A percentile compares a stretch with the other conserved stretches of the same genome.
Evolutionary conservation across 352 stramenopile genomes (phyloP).

Genomic region (Peronospora belbahrii): DNA sequence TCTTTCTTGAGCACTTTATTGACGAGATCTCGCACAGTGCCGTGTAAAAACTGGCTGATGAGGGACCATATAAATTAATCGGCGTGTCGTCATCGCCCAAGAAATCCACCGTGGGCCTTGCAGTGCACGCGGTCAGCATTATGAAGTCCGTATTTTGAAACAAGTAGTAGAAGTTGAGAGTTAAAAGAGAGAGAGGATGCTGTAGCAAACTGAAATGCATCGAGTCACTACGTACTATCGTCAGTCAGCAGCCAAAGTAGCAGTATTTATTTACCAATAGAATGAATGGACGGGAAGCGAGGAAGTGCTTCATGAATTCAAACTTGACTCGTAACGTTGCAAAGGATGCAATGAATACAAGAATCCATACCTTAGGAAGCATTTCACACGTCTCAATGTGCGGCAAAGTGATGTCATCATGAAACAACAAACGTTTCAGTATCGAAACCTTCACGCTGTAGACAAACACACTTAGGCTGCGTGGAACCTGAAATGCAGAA

Average conservation of each 20-base stretch:
- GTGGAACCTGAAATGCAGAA: too few species aligned
- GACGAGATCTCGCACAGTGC: conserved; percentile 57
- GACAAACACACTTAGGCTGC: too few species aligned
- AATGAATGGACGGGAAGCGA: background rate
- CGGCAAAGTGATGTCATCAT: too few species aligned
- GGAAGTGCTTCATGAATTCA: background rate
- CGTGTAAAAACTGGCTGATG: conserved; percentile 12
- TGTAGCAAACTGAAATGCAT: conserved; percentile 27
- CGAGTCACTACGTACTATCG: conserved; percentile 11
- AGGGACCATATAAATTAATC: conserved; percentile 22
- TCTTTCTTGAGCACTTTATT: conserved; percentile 79
- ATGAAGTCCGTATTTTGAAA: conserved; percentile 32
- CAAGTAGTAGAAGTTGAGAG: conserved; percentile 28
- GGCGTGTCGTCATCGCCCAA: conserved; percentile 1
- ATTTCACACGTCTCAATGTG: too few species aligned
- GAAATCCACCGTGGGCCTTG: conserved; percentile 1
- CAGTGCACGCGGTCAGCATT: conserved; percentile 10
- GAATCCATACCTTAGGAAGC: too few species aligned
- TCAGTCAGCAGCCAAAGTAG: background rate
- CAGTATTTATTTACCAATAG: conserved; percentile 20
- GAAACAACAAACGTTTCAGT: too few species aligned
- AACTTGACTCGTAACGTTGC: background rate
- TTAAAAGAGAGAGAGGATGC: conserved; percentile 17
- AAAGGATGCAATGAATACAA: too few species aligned
- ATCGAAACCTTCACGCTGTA: too few species aligned